Percentiles rank a stretch among this genome's conserved stretches.
phyloP scores from a whole-genome alignment of 1,284 basidiomycete species.

The Cutaneotrichosporon mucoides region DNA sequence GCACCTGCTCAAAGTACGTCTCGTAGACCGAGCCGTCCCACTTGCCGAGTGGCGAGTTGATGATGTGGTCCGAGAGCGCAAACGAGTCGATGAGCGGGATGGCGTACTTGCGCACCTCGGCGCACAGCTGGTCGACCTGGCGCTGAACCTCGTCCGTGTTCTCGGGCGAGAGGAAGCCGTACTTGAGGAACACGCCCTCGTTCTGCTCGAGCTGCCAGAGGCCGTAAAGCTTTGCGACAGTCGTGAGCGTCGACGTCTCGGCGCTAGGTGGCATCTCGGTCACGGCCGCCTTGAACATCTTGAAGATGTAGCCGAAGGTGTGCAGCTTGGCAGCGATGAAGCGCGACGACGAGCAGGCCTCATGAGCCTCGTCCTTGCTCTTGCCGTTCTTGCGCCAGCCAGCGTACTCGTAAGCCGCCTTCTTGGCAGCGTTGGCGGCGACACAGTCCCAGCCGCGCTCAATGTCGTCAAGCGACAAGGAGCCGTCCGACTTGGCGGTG shows the following conservation, averaged over 20 bases:
- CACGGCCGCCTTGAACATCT: slow-evolving; percentile 46
- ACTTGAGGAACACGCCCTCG: slow-evolving; percentile 55
- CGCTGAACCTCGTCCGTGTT: slow-evolving; percentile 52
- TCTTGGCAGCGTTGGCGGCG: slow-evolving; percentile 55
- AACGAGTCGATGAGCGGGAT: slow-evolving; percentile 56
- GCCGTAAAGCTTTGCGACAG: slow-evolving; percentile 51
- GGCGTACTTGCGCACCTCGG: slow-evolving; percentile 52
- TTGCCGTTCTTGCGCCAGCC: slow-evolving; percentile 49
- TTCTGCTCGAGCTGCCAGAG: slow-evolving; percentile 58
- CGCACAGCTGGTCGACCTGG: slow-evolving; percentile 53
- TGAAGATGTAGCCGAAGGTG: slow-evolving; percentile 43
- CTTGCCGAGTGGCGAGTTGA: slow-evolving; percentile 57
- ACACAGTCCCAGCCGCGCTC: slow-evolving; percentile 54
- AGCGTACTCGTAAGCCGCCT: slow-evolving; percentile 53
- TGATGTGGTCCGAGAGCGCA: slow-evolving; percentile 55
- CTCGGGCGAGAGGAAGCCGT: slow-evolving; percentile 50
- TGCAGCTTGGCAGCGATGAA: slow-evolving; percentile 56
- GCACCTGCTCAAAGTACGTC: slow-evolving; percentile 53
- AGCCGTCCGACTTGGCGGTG: slow-evolving; percentile 50
- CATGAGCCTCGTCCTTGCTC: slow-evolving; percentile 55
- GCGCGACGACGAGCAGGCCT: slow-evolving; percentile 54
- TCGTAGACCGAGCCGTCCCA: slow-evolving; percentile 53
- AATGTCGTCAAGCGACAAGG: slow-evolving; percentile 52
- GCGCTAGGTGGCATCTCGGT: slow-evolving; percentile 22
- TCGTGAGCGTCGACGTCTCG: slow-evolving; percentile 45